Base-by-base conservation (phyloP, 2,329 filamentous ascomycete species). In the Didymella lethalis region DNA sequence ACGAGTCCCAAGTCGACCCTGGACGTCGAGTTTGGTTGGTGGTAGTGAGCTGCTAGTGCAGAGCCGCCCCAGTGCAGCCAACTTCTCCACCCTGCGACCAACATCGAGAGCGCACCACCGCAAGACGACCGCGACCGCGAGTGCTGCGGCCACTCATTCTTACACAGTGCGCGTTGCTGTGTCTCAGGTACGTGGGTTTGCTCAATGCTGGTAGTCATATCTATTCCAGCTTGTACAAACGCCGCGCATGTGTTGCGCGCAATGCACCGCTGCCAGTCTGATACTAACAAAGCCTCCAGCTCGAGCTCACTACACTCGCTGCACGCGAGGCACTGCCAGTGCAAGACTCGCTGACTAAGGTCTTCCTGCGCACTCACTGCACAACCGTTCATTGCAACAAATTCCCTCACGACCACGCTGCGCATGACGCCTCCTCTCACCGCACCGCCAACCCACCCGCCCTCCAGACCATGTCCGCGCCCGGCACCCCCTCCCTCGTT, bases 381-480 rank as follows among this genome's bases (percentile, higher is more conserved):
- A 32, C 12, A 32, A 16, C 12, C 31, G 12, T 32, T 32, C 34
- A 10, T 10, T 38, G 34, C 34, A n/a, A 38, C 34, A 18, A 38
- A 4, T 38, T 32, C 31, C 31, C 31, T 4, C 8, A 32, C 34
- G 16, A 38, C 16, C 2, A 40, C 38, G 18, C 38, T 40, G 38
- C 38, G 20, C 36, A 40, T 40, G 36, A 40, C 36, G 36, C 36
- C 36, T 40, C 36, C 36, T 40, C 36, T 11, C 36, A 20, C 18
- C 20, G 38, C 38, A 25, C 11, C 18, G 20, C 20, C 38, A 11
- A 41, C 38, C 57, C 43, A 16, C 29, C 18, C 50, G 38, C 52
- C 25, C 31, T 38, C 31, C 40, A 41, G 36, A 67, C 65, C 71
- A 76, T 75, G 72, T 74, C 68, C 64, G 65, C 66, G 63, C 45